phyloP scores from a whole-genome alignment of 805 yeast species.

The Metschnikowia rubicola region DNA sequence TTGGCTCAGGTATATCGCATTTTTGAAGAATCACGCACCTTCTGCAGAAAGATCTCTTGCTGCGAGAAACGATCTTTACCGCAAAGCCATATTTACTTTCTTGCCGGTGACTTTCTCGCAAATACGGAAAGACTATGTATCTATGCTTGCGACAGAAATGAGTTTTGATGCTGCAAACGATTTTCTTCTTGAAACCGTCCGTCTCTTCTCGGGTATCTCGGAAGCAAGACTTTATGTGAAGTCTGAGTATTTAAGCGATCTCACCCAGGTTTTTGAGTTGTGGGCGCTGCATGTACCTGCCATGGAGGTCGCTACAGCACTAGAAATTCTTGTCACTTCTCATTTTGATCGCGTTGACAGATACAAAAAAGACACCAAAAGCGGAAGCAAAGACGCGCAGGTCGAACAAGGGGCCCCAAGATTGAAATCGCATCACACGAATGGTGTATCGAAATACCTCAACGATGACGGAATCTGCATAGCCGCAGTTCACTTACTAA shows the following conservation, averaged over 20 bases:
- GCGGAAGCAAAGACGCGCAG: not conserved
- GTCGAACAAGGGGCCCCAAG: not conserved
- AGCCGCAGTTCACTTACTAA: constrained; percentile 23
- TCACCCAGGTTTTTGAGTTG: constrained; percentile 5
- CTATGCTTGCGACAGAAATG: constrained; percentile 20
- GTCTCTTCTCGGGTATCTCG: constrained; percentile 22
- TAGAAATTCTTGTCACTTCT: constrained; percentile 17
- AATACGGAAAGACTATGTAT: constrained; percentile 26
- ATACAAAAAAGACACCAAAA: constrained; percentile 8
- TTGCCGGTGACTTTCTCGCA: constrained; percentile 29
- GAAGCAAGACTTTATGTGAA: constrained; percentile 14
- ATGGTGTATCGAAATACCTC: constrained; percentile 28
- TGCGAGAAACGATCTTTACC: constrained; percentile 43
- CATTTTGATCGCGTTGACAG: constrained; percentile 21
- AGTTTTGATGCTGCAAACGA: constrained; percentile 23
- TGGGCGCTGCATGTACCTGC: constrained; percentile 15
- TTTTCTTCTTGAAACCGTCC: constrained; percentile 25
- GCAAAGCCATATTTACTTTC: constrained; percentile 45
- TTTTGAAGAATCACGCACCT: constrained; percentile 33
- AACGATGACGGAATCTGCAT: constrained; percentile 42
- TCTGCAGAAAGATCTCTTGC: constrained; percentile 23
- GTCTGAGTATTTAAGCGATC: constrained; percentile 17
- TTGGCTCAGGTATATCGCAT: constrained; percentile 69
- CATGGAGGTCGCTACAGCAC: constrained; percentile 17
- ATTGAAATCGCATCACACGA: constrained; percentile 13